A percentile compares a stretch with the other conserved stretches of the same genome.
Conservation (phyloP, 2,329 filamentous ascomycete species). For the Sporothrix mexicana region DNA sequence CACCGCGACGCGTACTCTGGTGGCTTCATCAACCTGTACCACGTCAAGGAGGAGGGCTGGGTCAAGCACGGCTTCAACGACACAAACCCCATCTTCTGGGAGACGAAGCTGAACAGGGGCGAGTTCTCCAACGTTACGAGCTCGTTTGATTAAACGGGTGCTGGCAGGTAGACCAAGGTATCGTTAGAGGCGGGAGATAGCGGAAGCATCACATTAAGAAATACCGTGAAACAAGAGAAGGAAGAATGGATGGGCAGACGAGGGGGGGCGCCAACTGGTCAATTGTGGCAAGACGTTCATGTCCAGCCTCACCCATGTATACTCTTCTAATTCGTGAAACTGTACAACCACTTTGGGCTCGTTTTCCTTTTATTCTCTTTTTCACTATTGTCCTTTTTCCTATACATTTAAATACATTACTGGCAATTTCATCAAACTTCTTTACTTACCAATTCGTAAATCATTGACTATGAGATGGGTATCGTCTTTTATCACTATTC, state of each 20-base stretch:
- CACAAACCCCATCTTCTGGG: conserved; percentile 99
- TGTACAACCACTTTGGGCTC: conserved; percentile 31
- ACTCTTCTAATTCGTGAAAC: conserved; percentile 2
- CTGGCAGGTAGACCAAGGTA: neutral
- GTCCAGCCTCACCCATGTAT: neutral
- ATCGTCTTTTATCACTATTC: neutral
- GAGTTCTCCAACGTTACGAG: conserved; percentile 97
- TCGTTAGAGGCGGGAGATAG: neutral
- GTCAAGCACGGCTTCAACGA: conserved; percentile 98
- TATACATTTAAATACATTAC: conserved; percentile 30
- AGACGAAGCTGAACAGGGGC: conserved; percentile 97
- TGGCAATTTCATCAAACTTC: conserved; percentile 12
- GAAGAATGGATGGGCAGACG: neutral
- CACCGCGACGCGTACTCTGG: conserved; percentile 98
- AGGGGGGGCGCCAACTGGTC: neutral
- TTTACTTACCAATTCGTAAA: neutral
- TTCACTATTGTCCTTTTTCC: conserved; percentile 26
- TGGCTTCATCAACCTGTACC: conserved; percentile 98
- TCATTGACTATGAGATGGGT: conserved; percentile 13
- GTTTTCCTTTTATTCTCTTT: neutral
- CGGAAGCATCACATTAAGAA: neutral
- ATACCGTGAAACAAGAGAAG: conserved; percentile 17
- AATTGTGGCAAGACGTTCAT: neutral
- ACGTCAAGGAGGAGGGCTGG: conserved; percentile 99
- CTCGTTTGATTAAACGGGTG: conserved; percentile 61